Evolutionary conservation across 352 stramenopile species (phyloP).

Genomic region (Phytopythium montanum): DNA sequence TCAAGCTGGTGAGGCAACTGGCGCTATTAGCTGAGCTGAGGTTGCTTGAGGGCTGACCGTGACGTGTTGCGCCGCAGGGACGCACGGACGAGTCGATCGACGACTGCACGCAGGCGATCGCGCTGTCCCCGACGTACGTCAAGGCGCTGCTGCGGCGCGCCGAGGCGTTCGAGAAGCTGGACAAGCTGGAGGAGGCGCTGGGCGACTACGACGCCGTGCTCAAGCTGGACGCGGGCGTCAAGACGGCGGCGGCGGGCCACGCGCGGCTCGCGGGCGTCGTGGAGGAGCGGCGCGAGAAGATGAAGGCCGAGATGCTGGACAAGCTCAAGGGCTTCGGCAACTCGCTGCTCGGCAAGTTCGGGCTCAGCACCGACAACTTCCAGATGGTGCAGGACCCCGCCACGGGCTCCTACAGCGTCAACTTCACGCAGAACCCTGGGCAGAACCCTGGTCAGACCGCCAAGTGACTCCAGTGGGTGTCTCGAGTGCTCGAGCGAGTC

Average conservation of each 20-base stretch:
- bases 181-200: conserved; percentile 94
- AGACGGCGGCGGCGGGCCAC: conserved; percentile 47
- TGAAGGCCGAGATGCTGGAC: conserved; percentile 98
- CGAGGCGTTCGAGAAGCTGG: conserved; percentile 89
- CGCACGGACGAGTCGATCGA: conserved; percentile 89
- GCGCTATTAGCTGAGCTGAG: no score
- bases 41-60: background rate
- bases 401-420: conserved; percentile 97
- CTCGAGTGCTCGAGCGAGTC: no score
- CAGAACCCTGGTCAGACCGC: conserved; percentile 1
- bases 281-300: conserved; percentile 95
- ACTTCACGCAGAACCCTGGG: conserved; percentile 77
- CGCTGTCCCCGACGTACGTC: conserved; percentile 95
- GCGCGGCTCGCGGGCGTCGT: conserved; percentile 86
- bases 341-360: conserved; percentile 98
- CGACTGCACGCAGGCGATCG: conserved; percentile 93
- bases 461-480: background rate
- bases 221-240: conserved; percentile 89
- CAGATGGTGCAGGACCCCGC: conserved; percentile 97
- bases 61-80: conserved; percentile 14
- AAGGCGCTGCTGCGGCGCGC: conserved; percentile 93
- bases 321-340: conserved; percentile 99
- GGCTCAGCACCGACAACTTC: conserved; percentile 99
- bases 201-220: conserved; percentile 88
- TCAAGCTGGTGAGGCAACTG: conserved; percentile 35